Evolutionary conservation across 2,329 filamentous ascomycete species (phyloP).

Genomic region (Trichoderma citrinoviride): DNA sequence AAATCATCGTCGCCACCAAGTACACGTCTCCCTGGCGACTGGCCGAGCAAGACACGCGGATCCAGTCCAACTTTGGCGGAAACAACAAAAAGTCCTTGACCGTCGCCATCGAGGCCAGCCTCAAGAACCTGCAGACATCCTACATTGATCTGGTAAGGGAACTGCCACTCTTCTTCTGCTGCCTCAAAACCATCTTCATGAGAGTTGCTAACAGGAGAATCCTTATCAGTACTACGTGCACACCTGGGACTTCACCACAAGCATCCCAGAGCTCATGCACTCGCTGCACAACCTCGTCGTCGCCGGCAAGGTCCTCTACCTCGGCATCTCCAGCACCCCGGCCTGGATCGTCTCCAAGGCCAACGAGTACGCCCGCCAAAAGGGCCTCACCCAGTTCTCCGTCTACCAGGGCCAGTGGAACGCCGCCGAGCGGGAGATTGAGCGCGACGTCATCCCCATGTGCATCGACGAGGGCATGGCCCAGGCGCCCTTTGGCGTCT

Average conservation of each 20-base stretch:
- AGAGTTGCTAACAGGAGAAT: too few relatives aligned
- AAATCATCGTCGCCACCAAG: constrained; percentile 50
- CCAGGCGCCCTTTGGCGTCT: constrained; percentile 43
- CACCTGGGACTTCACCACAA: constrained; percentile 30
- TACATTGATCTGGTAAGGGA: constrained; percentile 33
- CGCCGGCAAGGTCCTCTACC: constrained; percentile 32
- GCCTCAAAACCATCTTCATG: too few relatives aligned
- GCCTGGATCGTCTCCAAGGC: constrained; percentile 34
- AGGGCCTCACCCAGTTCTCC: constrained; percentile 30
- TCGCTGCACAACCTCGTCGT: constrained; percentile 29
- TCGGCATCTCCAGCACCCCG: constrained; percentile 33
- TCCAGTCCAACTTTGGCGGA: constrained; percentile 37
- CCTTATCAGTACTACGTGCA: constrained; percentile 10
- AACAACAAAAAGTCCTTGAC: constrained; percentile 40
- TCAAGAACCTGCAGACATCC: constrained; percentile 40
- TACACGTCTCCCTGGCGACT: constrained; percentile 42
- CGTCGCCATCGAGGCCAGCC: constrained; percentile 39
- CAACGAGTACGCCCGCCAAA: constrained; percentile 28
- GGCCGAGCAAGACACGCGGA: constrained; percentile 21
- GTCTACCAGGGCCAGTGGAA: constrained; percentile 36
- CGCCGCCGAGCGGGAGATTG: constrained; percentile 30
- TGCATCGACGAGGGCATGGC: constrained; percentile 40
- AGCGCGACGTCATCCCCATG: constrained; percentile 36
- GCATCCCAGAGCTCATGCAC: constrained; percentile 31
- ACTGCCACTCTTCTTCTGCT: background rate